Base-by-base conservation (phyloP, 1,139 yeast species). In the Protomyces arabidopsidicola region DNA sequence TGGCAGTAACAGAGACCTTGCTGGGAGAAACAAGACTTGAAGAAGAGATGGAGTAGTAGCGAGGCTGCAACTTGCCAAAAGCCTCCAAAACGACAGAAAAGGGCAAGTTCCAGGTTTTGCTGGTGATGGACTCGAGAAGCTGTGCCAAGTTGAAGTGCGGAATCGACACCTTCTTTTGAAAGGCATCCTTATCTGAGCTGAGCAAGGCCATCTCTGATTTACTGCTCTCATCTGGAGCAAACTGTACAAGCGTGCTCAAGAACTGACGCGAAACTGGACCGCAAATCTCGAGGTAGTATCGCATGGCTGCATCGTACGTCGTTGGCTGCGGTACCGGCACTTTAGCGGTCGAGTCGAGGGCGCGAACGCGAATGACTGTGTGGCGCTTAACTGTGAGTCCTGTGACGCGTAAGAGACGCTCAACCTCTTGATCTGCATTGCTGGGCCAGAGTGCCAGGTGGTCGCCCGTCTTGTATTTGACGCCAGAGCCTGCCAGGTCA, bases 401-500 rank as follows among this genome's bases (percentile, higher is more conserved):
- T 68, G 91, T 83, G 9, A 88, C 84, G 59, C 78, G 71, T 67
- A 87, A 76, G 70, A 93, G 87, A 52, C 80, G 78, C 20, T 78
- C 80, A 53, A 90, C 86, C 71, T 88, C 85, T 72, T 86, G 90
- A 72, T 86, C 81, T 2, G 95, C 79, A 75, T 93, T 93, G 51
- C 95, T 89, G 50, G 98, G 93, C 95, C 97, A 88, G 66, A 93
- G 79, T 12, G 97, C 98, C 70, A 93, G 78, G 76, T 93, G 98
- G 74, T 93, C 98, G 74, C 98, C 98, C 10, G 98, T 93, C 60
- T 90, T 80, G 75, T 93, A 93, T 72, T 87, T 85, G 73, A 93
- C 78, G 71, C 88, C 87, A 2, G 95, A 83, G 51, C 77, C 82
- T 1, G 90, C 80, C 60, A 90, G 77, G 72, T 91, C 97, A 70